A percentile compares a stretch with the other conserved stretches of the same genome.
phyloP scores from a whole-genome alignment of 257 asterid species.

The Paraleonurus japonicus region DNA sequence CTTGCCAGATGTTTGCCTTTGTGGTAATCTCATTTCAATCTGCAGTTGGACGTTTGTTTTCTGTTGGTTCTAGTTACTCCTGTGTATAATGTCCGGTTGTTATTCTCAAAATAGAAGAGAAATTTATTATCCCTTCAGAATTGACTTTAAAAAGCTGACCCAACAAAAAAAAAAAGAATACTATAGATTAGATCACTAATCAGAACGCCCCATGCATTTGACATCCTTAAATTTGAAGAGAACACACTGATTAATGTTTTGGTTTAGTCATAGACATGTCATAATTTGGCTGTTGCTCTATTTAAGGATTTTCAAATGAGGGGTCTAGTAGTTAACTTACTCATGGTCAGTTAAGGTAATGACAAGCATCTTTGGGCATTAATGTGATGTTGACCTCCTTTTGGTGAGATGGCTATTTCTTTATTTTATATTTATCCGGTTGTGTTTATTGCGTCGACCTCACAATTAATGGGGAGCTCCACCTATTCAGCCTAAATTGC shows the following conservation, averaged over 20 bases:
- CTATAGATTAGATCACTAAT: not conserved
- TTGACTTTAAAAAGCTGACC: not conserved
- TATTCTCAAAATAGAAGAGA: not conserved
- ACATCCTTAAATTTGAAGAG: not conserved
- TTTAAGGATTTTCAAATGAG: not conserved
- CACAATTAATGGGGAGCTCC: conserved; percentile 11
- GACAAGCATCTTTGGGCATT: not conserved
- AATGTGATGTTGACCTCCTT: not conserved
- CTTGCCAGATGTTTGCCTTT: not conserved
- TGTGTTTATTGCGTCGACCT: not conserved
- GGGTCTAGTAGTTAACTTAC: not conserved
- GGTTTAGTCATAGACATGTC: not conserved
- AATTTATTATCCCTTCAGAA: not conserved
- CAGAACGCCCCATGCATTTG: not conserved
- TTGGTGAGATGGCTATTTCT: not conserved
- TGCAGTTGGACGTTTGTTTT: not conserved
- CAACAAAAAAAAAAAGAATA: not conserved
- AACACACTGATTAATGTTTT: not conserved
- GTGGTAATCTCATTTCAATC: not conserved
- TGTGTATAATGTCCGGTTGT: not conserved
- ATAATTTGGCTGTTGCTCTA: not conserved
- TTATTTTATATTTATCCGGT: not conserved
- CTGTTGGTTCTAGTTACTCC: not conserved
- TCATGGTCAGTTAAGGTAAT: not conserved
- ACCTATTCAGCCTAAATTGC: conserved; percentile 2